Evolutionary conservation across 2,329 filamentous ascomycete genomes (phyloP), one percentile per base, ranked within the genome.

Genomic region (Sporothrix luriei): DNA sequence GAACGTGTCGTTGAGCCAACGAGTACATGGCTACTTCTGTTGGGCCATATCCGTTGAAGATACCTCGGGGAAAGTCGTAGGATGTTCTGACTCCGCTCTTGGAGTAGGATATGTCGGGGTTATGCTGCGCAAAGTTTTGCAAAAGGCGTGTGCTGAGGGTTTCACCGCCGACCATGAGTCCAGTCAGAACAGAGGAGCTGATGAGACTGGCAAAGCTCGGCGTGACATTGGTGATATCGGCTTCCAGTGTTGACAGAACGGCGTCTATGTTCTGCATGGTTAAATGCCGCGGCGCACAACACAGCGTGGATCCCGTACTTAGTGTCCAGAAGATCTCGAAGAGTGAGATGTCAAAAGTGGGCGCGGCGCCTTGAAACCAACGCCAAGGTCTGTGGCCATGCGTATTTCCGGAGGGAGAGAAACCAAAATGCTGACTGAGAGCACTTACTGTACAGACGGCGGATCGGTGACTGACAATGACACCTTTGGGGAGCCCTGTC

Each of bases 401-500:
- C 13, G 24, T 33, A 9, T 38, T 33, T 33, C 6, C 40, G 6
- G 40, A 13, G 14, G 40, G 40, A 6, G 43, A 21, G 72, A 75
- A 52, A 19, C 54, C 48, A 46, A 70, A 64, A 70, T 66, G 1
- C 70, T 73, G 21, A 74, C 75, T 74, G 65, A 78, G 75, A 0
- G 77, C 75, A 6, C 74, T 71, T 19, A 79, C 74, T 1, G 78
- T 78, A 65, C 77, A 79, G 3, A 76, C 59, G 33, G 73, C 76
- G 1, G 78, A 75, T 6, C 76, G 59, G 72, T 89, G 87, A 24
- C 82, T 83, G 24, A 88, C 81, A 74, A 88, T 83, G 9, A 88
- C 85, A 1, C 86, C 86, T 73, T 88, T 88, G 1, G 85, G 85
- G 40, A 81, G 81, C 5, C 85, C 85, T 0, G 86, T 88, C n/a